Percentiles rank a stretch among this genome's conserved stretches.
Conservation (phyloP, 495 filamentous ascomycete genomes). For the Tuber borchii region DNA sequence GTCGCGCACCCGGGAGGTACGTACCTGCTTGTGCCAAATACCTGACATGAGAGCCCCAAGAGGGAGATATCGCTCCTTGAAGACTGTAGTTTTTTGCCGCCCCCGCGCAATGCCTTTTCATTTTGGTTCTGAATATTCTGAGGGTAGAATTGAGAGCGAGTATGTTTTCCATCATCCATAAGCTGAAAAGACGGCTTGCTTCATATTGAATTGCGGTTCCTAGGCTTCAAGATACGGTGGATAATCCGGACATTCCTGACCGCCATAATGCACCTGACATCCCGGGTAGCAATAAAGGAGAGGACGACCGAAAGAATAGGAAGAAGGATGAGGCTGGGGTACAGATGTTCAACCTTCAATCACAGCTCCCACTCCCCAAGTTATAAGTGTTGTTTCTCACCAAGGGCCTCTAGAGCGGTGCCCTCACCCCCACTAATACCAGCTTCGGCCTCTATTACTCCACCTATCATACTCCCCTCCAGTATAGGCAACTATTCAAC, state of each 20-base stretch:
- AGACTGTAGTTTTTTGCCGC: not conserved
- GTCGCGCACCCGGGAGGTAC: not conserved
- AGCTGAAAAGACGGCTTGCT: not conserved
- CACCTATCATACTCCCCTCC: not conserved
- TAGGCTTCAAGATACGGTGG: not conserved
- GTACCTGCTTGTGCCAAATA: not conserved
- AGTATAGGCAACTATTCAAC: not conserved
- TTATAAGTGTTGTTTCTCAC: not conserved
- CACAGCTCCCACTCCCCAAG: not conserved
- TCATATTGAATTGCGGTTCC: not conserved
- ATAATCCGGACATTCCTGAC: not conserved
- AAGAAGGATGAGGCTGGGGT: not conserved
- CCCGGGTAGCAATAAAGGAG: not conserved
- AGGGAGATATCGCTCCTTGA: not conserved
- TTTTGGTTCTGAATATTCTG: not conserved
- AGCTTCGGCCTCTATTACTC: not conserved
- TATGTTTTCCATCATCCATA: not conserved
- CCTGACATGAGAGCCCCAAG: not conserved
- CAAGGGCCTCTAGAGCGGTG: not conserved
- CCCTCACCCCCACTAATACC: not conserved
- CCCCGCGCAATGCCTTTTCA: not conserved
- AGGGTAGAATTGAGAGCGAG: not conserved
- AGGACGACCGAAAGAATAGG: not conserved
- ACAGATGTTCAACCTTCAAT: not conserved
- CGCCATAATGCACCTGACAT: not conserved